Conservation (phyloP, 176 grass and related monocot species). For the Chrysopogon serrulatus region DNA sequence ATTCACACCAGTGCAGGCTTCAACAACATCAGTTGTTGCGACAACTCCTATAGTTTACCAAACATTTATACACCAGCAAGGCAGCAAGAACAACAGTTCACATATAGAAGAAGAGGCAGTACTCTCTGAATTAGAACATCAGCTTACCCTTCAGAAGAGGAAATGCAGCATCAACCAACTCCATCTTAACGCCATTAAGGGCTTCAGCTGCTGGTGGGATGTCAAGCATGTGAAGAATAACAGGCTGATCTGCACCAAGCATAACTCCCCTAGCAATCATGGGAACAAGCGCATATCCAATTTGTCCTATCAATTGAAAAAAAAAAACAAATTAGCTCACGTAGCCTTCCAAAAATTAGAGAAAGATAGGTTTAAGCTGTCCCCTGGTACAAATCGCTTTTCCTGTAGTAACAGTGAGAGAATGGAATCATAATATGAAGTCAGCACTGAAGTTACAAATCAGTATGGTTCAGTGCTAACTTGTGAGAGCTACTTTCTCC, state of each 20-base stretch:
- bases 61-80: conserved; percentile 4
- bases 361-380: neutral
- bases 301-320: conserved; percentile 87
- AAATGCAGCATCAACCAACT: conserved; percentile 94
- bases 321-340: conserved; percentile 19
- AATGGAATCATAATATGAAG: neutral
- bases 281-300: conserved; percentile 94
- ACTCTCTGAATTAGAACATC: neutral
- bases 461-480: neutral
- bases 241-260: conserved; percentile 89
- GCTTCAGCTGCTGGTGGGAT: conserved; percentile 82
- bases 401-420: neutral
- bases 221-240: conserved; percentile 99
- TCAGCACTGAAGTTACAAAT: neutral
- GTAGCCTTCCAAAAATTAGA: neutral
- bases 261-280: conserved; percentile 97
- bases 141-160: conserved; percentile 85
- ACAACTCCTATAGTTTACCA: conserved; percentile 71
- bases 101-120: neutral
- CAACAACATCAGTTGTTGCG: conserved; percentile 85
- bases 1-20: conserved; percentile 96
- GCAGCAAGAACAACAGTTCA: neutral
- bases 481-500: too few species aligned
- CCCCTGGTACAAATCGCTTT: neutral
- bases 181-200: conserved; percentile 96